Percentiles rank a stretch among this genome's conserved stretches.
These are phyloP conservation scores for Fusarium sororula DNA, from an alignment of 2,329 filamentous ascomycete genomes.

Conservation along the genomic window DNA sequence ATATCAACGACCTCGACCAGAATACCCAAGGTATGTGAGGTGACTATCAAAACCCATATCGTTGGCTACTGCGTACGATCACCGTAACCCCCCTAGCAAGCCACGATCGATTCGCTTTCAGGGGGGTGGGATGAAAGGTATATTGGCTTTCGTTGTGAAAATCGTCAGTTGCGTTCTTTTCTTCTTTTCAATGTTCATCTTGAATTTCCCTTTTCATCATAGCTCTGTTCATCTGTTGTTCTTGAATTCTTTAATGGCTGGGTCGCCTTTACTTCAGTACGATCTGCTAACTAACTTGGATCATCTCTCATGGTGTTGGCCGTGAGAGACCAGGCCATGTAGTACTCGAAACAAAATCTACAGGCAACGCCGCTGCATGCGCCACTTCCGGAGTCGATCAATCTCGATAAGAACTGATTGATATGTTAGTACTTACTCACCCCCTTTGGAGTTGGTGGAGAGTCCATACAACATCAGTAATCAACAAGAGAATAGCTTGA, in stretches of 20 bases:
- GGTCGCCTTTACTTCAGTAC: background rate
- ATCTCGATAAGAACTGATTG: too few relatives aligned
- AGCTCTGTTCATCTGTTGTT: background rate
- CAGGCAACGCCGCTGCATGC: background rate
- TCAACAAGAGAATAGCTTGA: too few relatives aligned
- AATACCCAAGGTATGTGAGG: background rate
- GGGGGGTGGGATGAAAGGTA: background rate
- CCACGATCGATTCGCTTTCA: slow-evolving; percentile 27
- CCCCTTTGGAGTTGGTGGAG: too few relatives aligned
- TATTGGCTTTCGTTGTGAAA: background rate
- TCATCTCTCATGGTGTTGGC: background rate
- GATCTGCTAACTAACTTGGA: background rate
- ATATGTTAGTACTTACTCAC: too few relatives aligned
- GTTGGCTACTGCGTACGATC: background rate
- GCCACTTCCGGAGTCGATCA: too few relatives aligned
- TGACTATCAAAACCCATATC: background rate
- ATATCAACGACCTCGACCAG: background rate
- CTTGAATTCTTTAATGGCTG: background rate
- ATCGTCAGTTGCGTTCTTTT: background rate
- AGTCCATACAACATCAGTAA: too few relatives aligned
- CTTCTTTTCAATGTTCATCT: background rate
- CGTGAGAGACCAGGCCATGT: background rate
- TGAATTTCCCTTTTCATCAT: background rate
- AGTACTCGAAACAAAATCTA: background rate
- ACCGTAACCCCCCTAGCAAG: background rate